A percentile compares a stretch with the other conserved stretches of the same genome.
Evolutionary conservation across 2,329 filamentous ascomycete genomes (phyloP).

Genomic region (Arthroderma sp.): DNA sequence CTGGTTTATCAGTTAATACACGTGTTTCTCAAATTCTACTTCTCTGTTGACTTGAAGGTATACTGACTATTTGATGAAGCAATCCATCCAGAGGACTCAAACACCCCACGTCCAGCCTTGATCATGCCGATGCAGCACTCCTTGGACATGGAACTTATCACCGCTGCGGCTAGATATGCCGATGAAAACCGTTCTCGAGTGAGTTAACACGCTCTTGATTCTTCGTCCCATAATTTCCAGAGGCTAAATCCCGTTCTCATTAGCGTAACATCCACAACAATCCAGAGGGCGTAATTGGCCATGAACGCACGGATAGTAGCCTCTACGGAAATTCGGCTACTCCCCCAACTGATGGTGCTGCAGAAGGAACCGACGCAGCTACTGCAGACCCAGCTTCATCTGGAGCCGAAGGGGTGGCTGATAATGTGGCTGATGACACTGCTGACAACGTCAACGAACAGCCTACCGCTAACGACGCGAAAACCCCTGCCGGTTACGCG

Average conservation of each 20-base stretch:
- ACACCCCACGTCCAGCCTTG: neutral
- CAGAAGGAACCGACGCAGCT: neutral
- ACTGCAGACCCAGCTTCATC: neutral
- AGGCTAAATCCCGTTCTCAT: neutral
- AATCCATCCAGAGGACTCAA: slow-evolving; percentile 2
- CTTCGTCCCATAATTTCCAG: neutral
- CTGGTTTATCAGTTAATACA: neutral
- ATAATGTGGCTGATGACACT: neutral
- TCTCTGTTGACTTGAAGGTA: neutral
- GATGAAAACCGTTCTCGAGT: slow-evolving; percentile 4
- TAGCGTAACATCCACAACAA: neutral
- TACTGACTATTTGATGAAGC: neutral
- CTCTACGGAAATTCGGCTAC: neutral
- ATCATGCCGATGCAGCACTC: slow-evolving; percentile 5
- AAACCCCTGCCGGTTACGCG: neutral
- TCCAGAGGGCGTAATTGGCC: neutral
- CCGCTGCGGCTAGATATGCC: neutral
- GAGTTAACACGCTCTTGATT: neutral
- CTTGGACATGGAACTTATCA: slow-evolving; percentile 2
- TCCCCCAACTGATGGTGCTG: neutral
- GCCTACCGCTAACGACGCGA: neutral
- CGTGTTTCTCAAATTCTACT: neutral
- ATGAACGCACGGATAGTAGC: neutral
- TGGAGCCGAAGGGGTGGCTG: neutral
- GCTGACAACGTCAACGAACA: neutral